phyloP scores from a whole-genome alignment of 192 early-diverging fungal species.

The Dissophora ornata region DNA sequence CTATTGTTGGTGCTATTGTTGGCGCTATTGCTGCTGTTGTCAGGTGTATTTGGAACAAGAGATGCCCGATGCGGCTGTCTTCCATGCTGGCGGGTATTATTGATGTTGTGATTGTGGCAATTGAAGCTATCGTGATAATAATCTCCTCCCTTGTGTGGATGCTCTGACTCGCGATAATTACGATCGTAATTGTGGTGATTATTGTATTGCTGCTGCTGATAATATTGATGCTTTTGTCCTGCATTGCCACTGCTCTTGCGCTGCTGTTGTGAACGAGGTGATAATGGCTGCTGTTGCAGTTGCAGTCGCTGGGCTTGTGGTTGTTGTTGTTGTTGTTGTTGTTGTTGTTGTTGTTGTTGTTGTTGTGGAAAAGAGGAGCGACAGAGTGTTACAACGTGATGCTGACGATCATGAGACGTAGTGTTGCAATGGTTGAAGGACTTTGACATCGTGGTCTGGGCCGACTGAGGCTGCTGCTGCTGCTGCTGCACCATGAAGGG shows the following conservation, averaged over 20 bases:
- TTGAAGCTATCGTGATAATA: neutral
- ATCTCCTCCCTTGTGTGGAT: conserved; percentile 5
- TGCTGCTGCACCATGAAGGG: conserved; percentile 34
- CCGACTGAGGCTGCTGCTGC: too few relatives aligned
- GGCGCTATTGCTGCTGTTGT: neutral
- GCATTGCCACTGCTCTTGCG: conserved; percentile 10
- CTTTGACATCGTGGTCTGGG: too few relatives aligned
- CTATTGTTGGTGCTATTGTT: too few relatives aligned
- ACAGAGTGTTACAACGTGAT: neutral
- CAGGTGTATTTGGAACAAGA: too few relatives aligned
- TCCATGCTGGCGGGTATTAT: neutral
- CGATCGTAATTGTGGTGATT: conserved; percentile 4
- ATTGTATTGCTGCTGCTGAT: conserved; percentile 20
- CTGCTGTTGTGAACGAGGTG: conserved; percentile 9
- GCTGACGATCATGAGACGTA: neutral
- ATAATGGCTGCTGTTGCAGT: conserved; percentile 7
- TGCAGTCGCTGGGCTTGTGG: too few relatives aligned
- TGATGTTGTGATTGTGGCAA: too few relatives aligned
- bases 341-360: too few relatives aligned
- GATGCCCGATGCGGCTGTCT: too few relatives aligned
- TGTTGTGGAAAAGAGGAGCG: too few relatives aligned
- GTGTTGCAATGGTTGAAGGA: neutral
- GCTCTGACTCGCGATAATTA: conserved; percentile 3
- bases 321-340: too few relatives aligned
- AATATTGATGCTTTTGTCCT: conserved; percentile 29